Evolutionary conservation across 2,329 filamentous ascomycete genomes (phyloP), one percentile per base, ranked within the genome.

Genomic region (Emmonsia crescens): DNA sequence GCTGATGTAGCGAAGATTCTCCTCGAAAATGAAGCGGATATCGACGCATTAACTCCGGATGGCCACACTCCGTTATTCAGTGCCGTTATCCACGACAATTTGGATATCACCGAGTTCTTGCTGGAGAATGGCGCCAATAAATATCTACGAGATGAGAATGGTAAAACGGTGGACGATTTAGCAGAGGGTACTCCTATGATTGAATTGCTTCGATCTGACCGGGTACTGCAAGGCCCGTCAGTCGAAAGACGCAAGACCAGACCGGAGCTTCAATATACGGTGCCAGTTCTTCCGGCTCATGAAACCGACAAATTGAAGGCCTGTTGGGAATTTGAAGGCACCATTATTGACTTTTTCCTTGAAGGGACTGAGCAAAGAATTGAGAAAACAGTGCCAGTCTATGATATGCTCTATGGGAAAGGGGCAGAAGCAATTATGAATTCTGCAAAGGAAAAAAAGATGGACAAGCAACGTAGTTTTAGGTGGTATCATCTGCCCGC

Each of bases 61-160:
- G 52, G 59, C 16, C 52, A 21, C 27, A 57, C 61, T 12, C 44
- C 44, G 5, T 49, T 63, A 27, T 57, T 61, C 24, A 51, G n/a
- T 42, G 57, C 61, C 42, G 61, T 63, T 24, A 48, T 58, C n/a
- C 58, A 48, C 29, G 29, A 36, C 38, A 24, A 63, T 46, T 46
- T 63, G 31, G n/a, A 57, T 14, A 46, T 54, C 10, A 36, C 42
- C 10, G 59, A 61, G 21, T 60, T 63, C 27, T 44, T 63, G 38
- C 42, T 63, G 27, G 46, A 63, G 12, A 60, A 63, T 57, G 61
- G 61, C n/a, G 61, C 61, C 8, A 63, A 61, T 52, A 63, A 63
- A 24, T 49, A 61, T 29, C 8, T 60, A 31, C 59, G 59, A 8
- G 58, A 52, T 48, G 38, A 55, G 16, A 48, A 58, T 51, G 61